Percentiles rank a stretch among this genome's conserved stretches.
Evolutionary conservation across 306 rosid genomes (phyloP).

Genomic region (Quercus mongolica): DNA sequence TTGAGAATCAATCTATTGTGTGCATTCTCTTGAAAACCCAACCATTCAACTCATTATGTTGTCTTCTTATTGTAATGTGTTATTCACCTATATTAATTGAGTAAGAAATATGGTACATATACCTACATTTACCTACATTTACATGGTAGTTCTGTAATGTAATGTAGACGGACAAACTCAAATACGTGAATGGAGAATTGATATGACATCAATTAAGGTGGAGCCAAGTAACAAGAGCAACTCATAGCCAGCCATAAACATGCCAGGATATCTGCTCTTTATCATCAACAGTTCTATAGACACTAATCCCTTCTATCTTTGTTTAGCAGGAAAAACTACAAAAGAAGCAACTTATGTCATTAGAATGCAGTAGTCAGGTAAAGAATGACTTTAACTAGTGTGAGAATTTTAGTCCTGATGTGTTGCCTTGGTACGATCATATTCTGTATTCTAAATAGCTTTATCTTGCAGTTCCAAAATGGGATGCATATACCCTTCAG

Average conservation of each 20-base stretch:
- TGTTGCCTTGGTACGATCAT: background rate
- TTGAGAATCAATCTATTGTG: background rate
- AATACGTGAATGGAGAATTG: too few relatives aligned
- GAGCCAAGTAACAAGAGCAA: background rate
- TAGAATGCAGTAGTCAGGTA: conserved; percentile 82
- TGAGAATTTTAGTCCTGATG: background rate
- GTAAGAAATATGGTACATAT: background rate
- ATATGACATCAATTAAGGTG: background rate
- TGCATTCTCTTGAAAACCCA: background rate
- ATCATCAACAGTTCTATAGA: background rate
- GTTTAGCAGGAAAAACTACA: conserved; percentile 59
- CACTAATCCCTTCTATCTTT: background rate
- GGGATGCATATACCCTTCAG: conserved; percentile 62
- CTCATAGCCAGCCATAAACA: background rate
- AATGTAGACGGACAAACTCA: background rate
- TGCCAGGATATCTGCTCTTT: background rate
- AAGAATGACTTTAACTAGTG: conserved; percentile 7
- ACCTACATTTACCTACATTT: background rate
- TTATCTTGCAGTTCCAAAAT: conserved; percentile 61
- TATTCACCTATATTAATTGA: background rate
- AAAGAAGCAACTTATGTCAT: conserved; percentile 68
- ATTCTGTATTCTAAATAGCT: background rate
- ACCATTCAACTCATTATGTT: background rate
- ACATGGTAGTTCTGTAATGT: background rate
- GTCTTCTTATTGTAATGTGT: background rate